A percentile compares a stretch with the other conserved stretches of the same genome.
Evolutionary conservation across 164 flowering plant genomes (phyloP).

Genomic region (Warburgia ugandensis): DNA sequence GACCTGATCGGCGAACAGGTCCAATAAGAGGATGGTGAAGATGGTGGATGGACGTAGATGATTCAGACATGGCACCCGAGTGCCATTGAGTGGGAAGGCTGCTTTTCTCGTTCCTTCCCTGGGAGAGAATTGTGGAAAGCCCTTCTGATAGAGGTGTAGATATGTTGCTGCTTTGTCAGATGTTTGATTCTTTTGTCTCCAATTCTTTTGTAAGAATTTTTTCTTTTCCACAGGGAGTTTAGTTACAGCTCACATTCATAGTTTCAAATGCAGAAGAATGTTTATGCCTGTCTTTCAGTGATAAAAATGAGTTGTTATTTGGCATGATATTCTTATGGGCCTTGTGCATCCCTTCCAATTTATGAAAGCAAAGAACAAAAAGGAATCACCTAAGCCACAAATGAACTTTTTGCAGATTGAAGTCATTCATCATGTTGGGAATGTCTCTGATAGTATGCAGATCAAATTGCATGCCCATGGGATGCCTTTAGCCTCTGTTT

Average conservation of each 20-base stretch:
- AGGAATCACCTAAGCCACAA: too few relatives aligned
- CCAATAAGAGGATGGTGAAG: constrained; percentile 20
- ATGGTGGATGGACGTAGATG: neutral
- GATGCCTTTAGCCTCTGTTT: too few relatives aligned
- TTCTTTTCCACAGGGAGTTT: constrained; percentile 12
- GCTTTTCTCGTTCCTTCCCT: constrained; percentile 4
- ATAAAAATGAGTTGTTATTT: too few relatives aligned
- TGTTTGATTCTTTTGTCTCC: constrained; percentile 31
- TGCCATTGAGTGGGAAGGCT: constrained; percentile 8
- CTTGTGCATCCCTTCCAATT: too few relatives aligned
- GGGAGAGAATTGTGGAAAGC: constrained; percentile 9
- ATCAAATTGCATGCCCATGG: too few relatives aligned
- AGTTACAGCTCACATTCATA: constrained; percentile 13
- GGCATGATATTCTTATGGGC: too few relatives aligned
- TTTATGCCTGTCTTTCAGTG: too few relatives aligned
- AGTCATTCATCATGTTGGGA: too few relatives aligned
- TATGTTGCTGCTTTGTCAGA: constrained; percentile 17
- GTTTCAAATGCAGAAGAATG: too few relatives aligned
- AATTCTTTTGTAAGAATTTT: constrained; percentile 54
- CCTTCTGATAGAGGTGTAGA: constrained; percentile 16
- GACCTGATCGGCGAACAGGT: constrained; percentile 97
- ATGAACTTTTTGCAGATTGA: too few relatives aligned
- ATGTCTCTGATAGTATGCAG: too few relatives aligned
- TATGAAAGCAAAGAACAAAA: too few relatives aligned
- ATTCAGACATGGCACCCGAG: constrained; percentile 6